A percentile compares a stretch with the other conserved stretches of the same genome.
Evolutionary conservation across 148 eudicot species (phyloP).

Genomic region (Chenopodium quinoa): DNA sequence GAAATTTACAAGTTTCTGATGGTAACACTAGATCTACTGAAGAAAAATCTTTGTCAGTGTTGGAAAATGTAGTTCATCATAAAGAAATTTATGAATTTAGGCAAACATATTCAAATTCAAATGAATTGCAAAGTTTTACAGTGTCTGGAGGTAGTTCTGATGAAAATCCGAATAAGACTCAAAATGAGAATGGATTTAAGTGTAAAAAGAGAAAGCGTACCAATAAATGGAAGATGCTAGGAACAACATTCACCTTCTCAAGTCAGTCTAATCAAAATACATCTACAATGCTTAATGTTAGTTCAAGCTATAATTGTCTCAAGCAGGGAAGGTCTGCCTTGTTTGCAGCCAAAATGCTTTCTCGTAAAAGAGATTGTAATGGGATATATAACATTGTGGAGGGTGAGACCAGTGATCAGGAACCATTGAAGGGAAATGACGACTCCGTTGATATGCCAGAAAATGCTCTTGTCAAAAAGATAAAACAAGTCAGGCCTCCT

Average conservation of each 20-base stretch:
- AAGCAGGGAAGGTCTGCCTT: conserved; percentile 32
- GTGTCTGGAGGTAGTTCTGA: conserved; percentile 24
- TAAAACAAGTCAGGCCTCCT: conserved; percentile 25
- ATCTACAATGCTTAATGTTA: conserved; percentile 25
- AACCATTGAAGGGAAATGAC: conserved; percentile 21
- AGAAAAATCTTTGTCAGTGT: conserved; percentile 27
- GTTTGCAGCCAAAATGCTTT: conserved; percentile 31
- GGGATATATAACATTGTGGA: conserved; percentile 23
- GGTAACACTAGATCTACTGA: conserved; percentile 28
- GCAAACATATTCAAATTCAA: conserved; percentile 28
- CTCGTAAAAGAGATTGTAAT: conserved; percentile 33
- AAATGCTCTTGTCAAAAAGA: conserved; percentile 33
- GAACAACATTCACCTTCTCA: conserved; percentile 29
- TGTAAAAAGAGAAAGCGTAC: conserved; percentile 31
- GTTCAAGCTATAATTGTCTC: conserved; percentile 21
- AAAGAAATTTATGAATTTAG: conserved; percentile 36
- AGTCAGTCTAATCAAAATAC: conserved; percentile 22
- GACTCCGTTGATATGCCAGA: conserved; percentile 35
- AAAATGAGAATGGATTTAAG: conserved; percentile 25
- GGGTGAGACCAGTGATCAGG: conserved; percentile 20
- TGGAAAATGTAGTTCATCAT: conserved; percentile 28
- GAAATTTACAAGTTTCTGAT: conserved; percentile 31
- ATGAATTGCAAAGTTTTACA: conserved; percentile 24
- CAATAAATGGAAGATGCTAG: conserved; percentile 33
- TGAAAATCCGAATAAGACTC: conserved; percentile 10